These are phyloP conservation scores for Micractinium sp. DNA, from an alignment of 139 green algal species.

Conservation along the genomic window DNA sequence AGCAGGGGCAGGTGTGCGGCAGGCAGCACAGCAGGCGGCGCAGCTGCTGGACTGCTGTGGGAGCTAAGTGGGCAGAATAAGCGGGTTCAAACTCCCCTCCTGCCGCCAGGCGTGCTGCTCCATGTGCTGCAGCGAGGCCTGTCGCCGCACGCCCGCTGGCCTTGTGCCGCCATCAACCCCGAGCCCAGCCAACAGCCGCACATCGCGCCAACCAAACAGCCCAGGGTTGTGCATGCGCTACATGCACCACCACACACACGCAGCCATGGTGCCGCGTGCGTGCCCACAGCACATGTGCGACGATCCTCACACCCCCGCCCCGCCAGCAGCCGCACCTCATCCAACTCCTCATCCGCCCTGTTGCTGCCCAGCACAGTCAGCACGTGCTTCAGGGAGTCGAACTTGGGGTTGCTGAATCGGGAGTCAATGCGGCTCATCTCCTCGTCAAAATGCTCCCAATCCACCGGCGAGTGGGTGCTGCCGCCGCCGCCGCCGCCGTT, in stretches of 20 bases:
- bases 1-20: not conserved
- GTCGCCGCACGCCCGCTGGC: no score
- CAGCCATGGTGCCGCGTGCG: not conserved
- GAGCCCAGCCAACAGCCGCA: no score
- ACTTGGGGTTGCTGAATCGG: conserved; percentile 65
- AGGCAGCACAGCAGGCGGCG: no score
- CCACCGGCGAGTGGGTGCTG: conserved; percentile 21
- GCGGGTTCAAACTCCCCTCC: no score
- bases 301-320: not conserved
- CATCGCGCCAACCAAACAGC: no score
- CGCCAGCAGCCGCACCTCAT: conserved; percentile 48
- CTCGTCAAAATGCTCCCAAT: conserved; percentile 73
- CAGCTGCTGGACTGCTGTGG: not conserved
- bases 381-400: conserved; percentile 82
- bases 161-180: no score
- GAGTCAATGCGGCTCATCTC: conserved; percentile 54
- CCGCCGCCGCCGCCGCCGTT: not conserved
- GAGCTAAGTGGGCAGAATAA: not conserved
- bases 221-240: not conserved
- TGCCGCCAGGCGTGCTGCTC: no score
- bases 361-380: conserved; percentile 73
- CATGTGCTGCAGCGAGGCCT: no score
- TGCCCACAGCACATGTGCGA: not conserved
- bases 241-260: not conserved
- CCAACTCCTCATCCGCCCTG: conserved; percentile 60